A percentile compares a stretch with the other conserved stretches of the same genome.
Evolutionary conservation across 768 basidiomycete species (phyloP).

Genomic region (Leccinum obscurum): DNA sequence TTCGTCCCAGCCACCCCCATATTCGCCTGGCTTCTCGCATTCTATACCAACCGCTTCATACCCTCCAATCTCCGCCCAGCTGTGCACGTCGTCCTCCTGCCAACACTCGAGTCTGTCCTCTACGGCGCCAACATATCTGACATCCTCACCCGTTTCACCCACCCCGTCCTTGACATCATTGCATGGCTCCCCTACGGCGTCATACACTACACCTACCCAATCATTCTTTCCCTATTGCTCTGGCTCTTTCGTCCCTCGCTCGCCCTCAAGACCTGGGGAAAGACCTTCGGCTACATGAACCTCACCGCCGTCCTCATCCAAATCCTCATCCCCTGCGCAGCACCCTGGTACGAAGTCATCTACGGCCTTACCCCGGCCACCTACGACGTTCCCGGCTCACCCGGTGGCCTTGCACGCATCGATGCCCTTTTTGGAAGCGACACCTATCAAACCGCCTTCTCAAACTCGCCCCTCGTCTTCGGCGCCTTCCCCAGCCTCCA

Average conservation of each 20-base stretch:
- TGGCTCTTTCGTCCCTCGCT: slow-evolving; percentile 89
- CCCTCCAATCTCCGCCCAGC: slow-evolving; percentile 72
- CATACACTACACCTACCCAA: slow-evolving; percentile 83
- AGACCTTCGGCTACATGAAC: slow-evolving; percentile 93
- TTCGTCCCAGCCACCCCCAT: slow-evolving; percentile 87
- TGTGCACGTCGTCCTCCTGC: slow-evolving; percentile 90
- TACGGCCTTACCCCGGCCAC: slow-evolving; percentile 95
- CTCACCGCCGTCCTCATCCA: slow-evolving; percentile 85
- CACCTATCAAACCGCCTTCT: slow-evolving; percentile 45
- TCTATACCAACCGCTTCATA: slow-evolving; percentile 86
- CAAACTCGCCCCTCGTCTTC: slow-evolving; percentile 89
- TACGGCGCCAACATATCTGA: slow-evolving; percentile 99
- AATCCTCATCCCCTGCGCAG: slow-evolving; percentile 87
- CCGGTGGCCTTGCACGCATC: slow-evolving; percentile 91
- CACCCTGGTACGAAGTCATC: slow-evolving; percentile 98
- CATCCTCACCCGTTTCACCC: slow-evolving; percentile 92
- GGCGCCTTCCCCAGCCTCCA: slow-evolving; percentile 97
- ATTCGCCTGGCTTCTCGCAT: slow-evolving; percentile 83
- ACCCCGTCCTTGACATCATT: slow-evolving; percentile 86
- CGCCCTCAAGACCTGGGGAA: slow-evolving; percentile 80
- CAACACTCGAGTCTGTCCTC: slow-evolving; percentile 90
- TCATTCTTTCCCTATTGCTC: slow-evolving; percentile 79
- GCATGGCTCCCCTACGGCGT: slow-evolving; percentile 99
- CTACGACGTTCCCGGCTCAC: slow-evolving; percentile 88
- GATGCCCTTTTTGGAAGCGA: slow-evolving; percentile 71